Conservation (phyloP, 2,329 filamentous ascomycete genomes). For the Teratosphaeria nubilosa region DNA sequence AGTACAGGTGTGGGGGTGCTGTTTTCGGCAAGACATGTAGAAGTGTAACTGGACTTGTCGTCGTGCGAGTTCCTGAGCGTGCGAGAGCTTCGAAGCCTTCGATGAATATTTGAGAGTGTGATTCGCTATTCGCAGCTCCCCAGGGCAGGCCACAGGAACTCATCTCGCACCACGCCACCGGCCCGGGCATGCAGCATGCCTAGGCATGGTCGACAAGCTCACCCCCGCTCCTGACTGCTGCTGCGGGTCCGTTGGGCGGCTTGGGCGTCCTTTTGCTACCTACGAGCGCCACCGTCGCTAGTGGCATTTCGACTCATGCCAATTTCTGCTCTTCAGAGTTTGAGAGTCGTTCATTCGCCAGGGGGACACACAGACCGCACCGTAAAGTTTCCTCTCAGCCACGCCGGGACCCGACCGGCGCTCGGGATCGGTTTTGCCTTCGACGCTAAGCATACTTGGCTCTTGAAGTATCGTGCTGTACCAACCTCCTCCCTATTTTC, state of each 20-base stretch:
- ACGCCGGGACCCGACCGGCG: neutral
- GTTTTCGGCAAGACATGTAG: neutral
- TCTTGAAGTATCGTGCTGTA: neutral
- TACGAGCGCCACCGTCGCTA: neutral
- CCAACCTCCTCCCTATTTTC: conserved; percentile 2
- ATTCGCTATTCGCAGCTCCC: neutral
- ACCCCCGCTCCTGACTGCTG: neutral
- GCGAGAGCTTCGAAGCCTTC: neutral
- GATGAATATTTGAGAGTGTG: neutral
- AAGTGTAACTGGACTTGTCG: neutral
- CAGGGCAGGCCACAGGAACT: neutral
- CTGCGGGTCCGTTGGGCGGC: neutral
- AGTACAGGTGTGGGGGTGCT: neutral
- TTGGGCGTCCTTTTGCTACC: neutral
- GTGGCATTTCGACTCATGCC: conserved; percentile 2
- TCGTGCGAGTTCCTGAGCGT: neutral
- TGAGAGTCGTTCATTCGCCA: neutral
- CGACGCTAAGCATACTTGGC: neutral
- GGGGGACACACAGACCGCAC: conserved; percentile 2
- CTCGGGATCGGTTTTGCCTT: neutral
- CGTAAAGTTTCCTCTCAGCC: conserved; percentile 2
- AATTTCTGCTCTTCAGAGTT: neutral
- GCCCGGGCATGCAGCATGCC: neutral
- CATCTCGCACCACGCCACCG: neutral
- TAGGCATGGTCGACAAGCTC: neutral